Percentiles rank a stretch among this genome's conserved stretches.
These are phyloP conservation scores for Vitis riparia DNA, from an alignment of 164 flowering plant genomes.

Conservation along the genomic window DNA sequence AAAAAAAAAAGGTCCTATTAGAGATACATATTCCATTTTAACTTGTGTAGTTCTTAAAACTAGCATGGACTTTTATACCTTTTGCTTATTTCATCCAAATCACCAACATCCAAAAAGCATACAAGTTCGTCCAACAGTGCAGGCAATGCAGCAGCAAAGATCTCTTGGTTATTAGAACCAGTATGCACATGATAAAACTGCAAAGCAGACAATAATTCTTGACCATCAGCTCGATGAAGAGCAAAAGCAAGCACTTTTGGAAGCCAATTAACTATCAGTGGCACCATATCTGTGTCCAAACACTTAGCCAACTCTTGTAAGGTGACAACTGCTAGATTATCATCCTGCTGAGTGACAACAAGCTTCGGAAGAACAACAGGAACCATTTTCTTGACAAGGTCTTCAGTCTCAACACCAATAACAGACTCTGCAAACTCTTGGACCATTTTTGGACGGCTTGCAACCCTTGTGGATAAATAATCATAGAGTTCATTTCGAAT, in stretches of 20 bases:
- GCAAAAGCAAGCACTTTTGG: constrained; percentile 97
- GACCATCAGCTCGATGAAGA: constrained; percentile 68
- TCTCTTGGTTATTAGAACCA: constrained; percentile 82
- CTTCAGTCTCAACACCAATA: constrained; percentile 63
- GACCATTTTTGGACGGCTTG: constrained; percentile 61
- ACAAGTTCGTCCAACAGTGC: constrained; percentile 95
- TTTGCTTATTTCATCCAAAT: constrained; percentile 48
- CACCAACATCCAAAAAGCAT: constrained; percentile 71
- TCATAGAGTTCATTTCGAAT: constrained; percentile 77
- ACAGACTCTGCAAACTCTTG: constrained; percentile 93
- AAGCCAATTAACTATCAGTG: constrained; percentile 72
- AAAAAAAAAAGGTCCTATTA: not conserved
- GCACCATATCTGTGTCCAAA: constrained; percentile 70
- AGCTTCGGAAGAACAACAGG: constrained; percentile 98
- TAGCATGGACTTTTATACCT: constrained; percentile 47
- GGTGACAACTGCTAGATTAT: constrained; percentile 51
- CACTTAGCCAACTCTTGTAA: constrained; percentile 72
- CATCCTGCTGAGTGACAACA: constrained; percentile 62
- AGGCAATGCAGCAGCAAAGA: constrained; percentile 96
- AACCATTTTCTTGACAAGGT: constrained; percentile 75
- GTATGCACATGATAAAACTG: constrained; percentile 84
- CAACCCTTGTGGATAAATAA: constrained; percentile 65
- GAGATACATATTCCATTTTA: not conserved
- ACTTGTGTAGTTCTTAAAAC: not conserved
- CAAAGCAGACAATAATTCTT: constrained; percentile 59